Base-by-base conservation (phyloP, 805 yeast species). In the Yarrowia sp. region DNA sequence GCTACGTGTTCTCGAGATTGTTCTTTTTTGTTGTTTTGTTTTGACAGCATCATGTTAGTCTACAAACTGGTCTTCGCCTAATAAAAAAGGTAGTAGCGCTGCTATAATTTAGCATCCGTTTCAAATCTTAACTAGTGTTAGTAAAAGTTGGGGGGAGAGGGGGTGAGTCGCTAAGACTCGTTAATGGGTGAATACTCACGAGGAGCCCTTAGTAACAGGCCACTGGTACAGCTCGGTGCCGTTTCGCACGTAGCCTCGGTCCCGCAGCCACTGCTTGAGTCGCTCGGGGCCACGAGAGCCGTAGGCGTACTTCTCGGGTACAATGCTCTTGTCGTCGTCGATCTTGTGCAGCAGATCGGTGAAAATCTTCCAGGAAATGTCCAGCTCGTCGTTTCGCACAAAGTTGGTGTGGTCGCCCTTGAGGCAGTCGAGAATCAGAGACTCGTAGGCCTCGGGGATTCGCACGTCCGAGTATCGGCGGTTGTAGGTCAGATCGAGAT, bases 381-480 rank as follows among this genome's bases (percentile, higher is more conserved):
- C 98, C 74, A 95, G 84, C 80, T 95, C 99, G 75, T 95, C 99
- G 75, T 93, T 98, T 79, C 99, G 88, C 38, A 95, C 98, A 75
- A 95, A 95, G 80, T 93, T 93, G 62, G 98, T 89, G 79, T 95
- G 99, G 77, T 92, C 96, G 65, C 96, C 98, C 70, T 85, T 83
- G 74, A 88, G 78, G 68, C 93, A 89, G 77, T 95, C 98, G 77
- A 96, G 86, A 72, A 95, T 90, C 71, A 95, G 84, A 0, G 97
- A 89, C 80, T 95, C 99, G 77, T 95, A 95, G 45, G 98, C 98
- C 81, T 93, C 97, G 50, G 99, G 98, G 73, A 95, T 92, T 87
- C 95, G 89, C 79, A 90, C 88, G 74, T 90, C 88, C 68, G 89
- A 80, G 80, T 88, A 95, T 74, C 98, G 86, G 60, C 81, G 80